Percentiles rank a stretch among this genome's conserved stretches.
These are phyloP conservation scores for Linderniella brevidens DNA, from an alignment of 257 asterid species.

Conservation along the genomic window DNA sequence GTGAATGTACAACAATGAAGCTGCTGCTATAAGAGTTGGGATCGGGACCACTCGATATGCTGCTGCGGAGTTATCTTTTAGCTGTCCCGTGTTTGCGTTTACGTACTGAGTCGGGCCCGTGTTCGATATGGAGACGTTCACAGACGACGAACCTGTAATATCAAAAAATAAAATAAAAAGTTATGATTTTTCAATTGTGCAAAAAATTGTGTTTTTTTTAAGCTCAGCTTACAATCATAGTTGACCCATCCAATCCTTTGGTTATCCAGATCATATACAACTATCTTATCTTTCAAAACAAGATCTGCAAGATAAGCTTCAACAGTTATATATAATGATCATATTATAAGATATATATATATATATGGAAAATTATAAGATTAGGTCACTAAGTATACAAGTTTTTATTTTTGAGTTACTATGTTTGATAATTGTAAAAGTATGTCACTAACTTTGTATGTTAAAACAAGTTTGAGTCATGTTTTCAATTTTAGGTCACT, in stretches of 20 bases:
- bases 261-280: constrained; percentile 72
- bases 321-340: neutral
- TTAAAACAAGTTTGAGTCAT: no score
- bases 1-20: no score
- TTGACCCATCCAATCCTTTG: constrained; percentile 86
- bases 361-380: no score
- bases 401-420: no score
- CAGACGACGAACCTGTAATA: constrained; percentile 45
- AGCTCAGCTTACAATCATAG: constrained; percentile 59
- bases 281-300: constrained; percentile 74
- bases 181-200: neutral
- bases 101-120: constrained; percentile 63
- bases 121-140: constrained; percentile 56
- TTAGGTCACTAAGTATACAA: no score
- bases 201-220: neutral
- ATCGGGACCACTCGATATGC: no score
- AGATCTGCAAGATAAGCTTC: constrained; percentile 33
- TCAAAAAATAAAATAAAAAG: neutral
- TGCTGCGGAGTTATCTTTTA: constrained; percentile 10
- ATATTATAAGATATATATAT: neutral
- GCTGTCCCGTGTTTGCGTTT: constrained; percentile 51
- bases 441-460: no score
- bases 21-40: no score
- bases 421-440: no score
- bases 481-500: no score